A percentile compares a stretch with the other conserved stretches of the same genome.
phyloP scores from a whole-genome alignment of 768 basidiomycete species.

The Flagelloscypha sp. region DNA sequence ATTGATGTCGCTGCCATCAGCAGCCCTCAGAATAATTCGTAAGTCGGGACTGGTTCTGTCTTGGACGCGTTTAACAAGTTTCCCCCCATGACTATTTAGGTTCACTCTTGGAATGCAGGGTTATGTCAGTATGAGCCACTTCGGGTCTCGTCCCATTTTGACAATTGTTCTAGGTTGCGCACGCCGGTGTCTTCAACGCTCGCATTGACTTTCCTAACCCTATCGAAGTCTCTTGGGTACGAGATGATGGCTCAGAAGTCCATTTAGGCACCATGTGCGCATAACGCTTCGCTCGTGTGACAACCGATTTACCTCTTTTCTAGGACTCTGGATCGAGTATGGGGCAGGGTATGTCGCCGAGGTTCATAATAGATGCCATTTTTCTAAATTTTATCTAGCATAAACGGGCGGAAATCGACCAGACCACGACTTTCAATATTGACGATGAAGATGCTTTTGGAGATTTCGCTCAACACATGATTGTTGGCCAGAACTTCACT shows the following conservation, averaged over 20 bases:
- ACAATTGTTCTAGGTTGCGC: slow-evolving; percentile 39
- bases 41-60: slow-evolving; percentile 15
- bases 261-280: slow-evolving; percentile 53
- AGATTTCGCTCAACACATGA: slow-evolving; percentile 52
- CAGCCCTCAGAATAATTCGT: slow-evolving; percentile 51
- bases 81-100: slow-evolving; percentile 21
- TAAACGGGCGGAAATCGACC: slow-evolving; percentile 55
- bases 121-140: slow-evolving; percentile 29
- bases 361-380: too few species aligned
- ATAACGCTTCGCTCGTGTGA: too few species aligned
- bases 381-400: too few species aligned
- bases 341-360: too few species aligned
- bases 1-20: slow-evolving; percentile 45
- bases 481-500: slow-evolving; percentile 58
- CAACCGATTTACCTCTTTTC: too few species aligned
- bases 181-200: slow-evolving; percentile 59
- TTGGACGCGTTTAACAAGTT: not conserved
- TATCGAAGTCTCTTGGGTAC: slow-evolving; percentile 52
- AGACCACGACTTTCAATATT: slow-evolving; percentile 51
- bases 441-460: slow-evolving; percentile 49
- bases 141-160: slow-evolving; percentile 1
- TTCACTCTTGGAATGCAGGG: slow-evolving; percentile 47
- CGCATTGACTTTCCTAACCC: slow-evolving; percentile 52
- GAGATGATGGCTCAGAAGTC: slow-evolving; percentile 34
- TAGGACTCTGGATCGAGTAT: slow-evolving; percentile 35